These are phyloP conservation scores for Yamadazyma sp. DNA, from an alignment of 1,139 yeast species.

Conservation along the genomic window DNA sequence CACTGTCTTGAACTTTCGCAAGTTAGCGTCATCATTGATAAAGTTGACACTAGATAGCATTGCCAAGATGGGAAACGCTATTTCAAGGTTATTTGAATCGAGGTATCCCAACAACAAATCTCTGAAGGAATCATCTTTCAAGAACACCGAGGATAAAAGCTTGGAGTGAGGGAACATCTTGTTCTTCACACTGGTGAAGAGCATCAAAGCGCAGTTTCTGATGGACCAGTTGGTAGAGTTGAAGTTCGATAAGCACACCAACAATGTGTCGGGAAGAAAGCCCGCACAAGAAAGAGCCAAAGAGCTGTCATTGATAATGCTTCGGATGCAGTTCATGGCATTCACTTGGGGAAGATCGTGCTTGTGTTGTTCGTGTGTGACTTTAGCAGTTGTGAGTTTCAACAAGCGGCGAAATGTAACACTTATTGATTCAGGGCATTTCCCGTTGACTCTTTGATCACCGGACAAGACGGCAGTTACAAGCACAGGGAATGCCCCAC, in stretches of 20 bases:
- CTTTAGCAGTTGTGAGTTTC: conserved; percentile 40
- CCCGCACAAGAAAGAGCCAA: conserved; percentile 53
- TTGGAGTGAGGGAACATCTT: conserved; percentile 65
- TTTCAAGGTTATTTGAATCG: conserved; percentile 40
- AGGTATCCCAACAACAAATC: conserved; percentile 48
- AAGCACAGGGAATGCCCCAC: conserved; percentile 87
- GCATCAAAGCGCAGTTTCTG: conserved; percentile 90
- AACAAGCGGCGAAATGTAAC: conserved; percentile 53
- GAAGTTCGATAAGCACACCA: conserved; percentile 61
- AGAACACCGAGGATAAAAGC: conserved; percentile 56
- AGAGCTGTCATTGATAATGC: conserved; percentile 67
- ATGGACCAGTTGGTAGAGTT: conserved; percentile 76
- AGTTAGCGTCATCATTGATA: conserved; percentile 47
- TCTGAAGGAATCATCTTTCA: conserved; percentile 58
- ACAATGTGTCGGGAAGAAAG: conserved; percentile 58
- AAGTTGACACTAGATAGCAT: conserved; percentile 68
- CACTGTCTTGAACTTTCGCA: conserved; percentile 49
- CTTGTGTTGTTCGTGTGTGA: conserved; percentile 28
- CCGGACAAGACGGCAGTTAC: conserved; percentile 72
- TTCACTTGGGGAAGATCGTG: conserved; percentile 89
- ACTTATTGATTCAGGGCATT: conserved; percentile 31
- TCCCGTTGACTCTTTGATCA: conserved; percentile 26
- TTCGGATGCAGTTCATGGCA: conserved; percentile 82
- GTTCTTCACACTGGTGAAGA: conserved; percentile 79
- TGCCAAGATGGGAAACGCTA: conserved; percentile 73